Conservation (phyloP, 257 asterid genomes). For the Fraxinus cuspidata region DNA sequence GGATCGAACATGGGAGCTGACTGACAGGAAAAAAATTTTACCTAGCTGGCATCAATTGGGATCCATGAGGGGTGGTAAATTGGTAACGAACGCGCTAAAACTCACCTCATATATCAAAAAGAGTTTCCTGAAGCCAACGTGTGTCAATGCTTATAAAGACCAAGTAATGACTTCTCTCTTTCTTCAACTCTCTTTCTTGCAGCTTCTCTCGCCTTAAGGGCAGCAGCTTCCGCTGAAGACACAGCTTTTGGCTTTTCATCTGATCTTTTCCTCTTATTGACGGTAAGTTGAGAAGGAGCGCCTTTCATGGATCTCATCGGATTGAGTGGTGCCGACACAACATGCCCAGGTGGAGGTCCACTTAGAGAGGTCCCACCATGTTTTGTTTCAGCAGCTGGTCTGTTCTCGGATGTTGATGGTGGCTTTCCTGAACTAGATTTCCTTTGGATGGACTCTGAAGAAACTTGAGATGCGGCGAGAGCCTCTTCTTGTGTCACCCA, state of each 20-base stretch:
- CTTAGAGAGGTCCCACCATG: conserved; percentile 47
- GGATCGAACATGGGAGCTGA: neutral
- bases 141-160: conserved; percentile 41
- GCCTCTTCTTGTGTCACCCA: conserved; percentile 94
- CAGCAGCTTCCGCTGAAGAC: conserved; percentile 84
- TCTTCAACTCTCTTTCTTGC: conserved; percentile 86
- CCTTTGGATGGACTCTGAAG: conserved; percentile 53
- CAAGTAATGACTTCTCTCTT: conserved; percentile 81
- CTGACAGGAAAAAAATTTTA: neutral
- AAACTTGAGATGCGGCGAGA: conserved; percentile 51
- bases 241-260: conserved; percentile 72
- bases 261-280: conserved; percentile 68
- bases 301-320: conserved; percentile 71
- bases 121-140: conserved; percentile 20
- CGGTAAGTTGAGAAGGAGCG: conserved; percentile 68
- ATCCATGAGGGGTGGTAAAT: neutral
- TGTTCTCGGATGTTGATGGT: conserved; percentile 32
- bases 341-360: conserved; percentile 77
- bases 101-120: neutral
- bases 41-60: neutral
- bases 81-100: neutral
- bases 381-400: conserved; percentile 41
- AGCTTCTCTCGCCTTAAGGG: conserved; percentile 88
- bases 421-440: conserved; percentile 49
- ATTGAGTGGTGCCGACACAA: conserved; percentile 64